phyloP scores from a whole-genome alignment of 148 eudicot species.

The Chenopodium album region DNA sequence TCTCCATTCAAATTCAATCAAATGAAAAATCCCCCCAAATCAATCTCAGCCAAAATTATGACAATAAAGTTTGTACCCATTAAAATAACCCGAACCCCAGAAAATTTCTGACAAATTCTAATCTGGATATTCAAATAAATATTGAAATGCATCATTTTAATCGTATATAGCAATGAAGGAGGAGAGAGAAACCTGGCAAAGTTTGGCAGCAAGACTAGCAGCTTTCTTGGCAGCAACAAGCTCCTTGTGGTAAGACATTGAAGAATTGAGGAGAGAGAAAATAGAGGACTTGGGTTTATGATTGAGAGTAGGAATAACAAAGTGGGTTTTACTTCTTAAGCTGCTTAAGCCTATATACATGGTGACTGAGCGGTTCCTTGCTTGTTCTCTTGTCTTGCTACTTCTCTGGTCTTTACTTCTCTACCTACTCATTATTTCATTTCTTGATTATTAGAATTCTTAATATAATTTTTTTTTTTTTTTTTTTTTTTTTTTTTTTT shows the following conservation, averaged over 20 bases:
- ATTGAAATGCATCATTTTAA: background rate
- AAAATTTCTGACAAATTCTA: background rate
- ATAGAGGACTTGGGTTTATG: background rate
- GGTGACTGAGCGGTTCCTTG: background rate
- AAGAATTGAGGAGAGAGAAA: conserved; percentile 15
- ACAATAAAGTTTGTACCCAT: background rate
- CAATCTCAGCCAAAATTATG: background rate
- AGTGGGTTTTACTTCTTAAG: conserved; percentile 24
- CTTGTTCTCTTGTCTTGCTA: too few species aligned
- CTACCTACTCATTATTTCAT: too few species aligned
- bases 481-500: too few species aligned
- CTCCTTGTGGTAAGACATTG: conserved; percentile 54
- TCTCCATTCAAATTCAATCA: background rate
- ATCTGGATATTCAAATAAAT: conserved; percentile 7
- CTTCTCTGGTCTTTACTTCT: too few species aligned
- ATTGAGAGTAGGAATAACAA: conserved; percentile 9
- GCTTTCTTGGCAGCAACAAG: conserved; percentile 84
- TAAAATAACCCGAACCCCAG: background rate
- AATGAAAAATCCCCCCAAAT: too few species aligned
- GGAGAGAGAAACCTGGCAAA: conserved; percentile 63
- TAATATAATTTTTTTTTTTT: too few species aligned
- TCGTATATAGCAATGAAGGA: background rate
- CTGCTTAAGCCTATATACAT: conserved; percentile 30
- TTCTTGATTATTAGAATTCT: too few species aligned
- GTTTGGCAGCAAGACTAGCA: conserved; percentile 76